phyloP scores from a whole-genome alignment of 352 stramenopile species.

The Phytopythium oedochilum region DNA sequence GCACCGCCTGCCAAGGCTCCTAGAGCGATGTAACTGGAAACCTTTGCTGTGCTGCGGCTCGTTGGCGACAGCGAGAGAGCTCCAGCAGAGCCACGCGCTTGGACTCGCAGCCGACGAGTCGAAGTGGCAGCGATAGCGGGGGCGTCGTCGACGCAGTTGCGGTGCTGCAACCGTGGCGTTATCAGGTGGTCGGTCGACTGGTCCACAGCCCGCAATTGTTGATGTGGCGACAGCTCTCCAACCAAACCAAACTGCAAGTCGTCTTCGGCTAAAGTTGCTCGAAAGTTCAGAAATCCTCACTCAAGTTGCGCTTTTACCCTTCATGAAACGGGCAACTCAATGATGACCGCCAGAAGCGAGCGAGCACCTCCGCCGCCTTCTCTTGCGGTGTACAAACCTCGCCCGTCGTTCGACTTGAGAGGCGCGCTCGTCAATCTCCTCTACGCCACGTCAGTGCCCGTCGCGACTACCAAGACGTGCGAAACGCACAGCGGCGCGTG shows the following conservation, averaged over 20 bases:
- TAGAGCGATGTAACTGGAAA: background rate
- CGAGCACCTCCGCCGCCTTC: too few relatives aligned
- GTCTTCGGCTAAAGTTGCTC: background rate
- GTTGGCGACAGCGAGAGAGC: background rate
- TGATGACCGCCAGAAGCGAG: too few relatives aligned
- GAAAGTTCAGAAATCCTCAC: background rate
- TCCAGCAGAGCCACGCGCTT: slow-evolving; percentile 1
- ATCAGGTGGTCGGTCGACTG: background rate
- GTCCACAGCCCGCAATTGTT: background rate
- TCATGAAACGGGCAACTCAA: too few relatives aligned
- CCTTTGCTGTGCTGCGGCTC: background rate
- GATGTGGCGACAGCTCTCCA: background rate
- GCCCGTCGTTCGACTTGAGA: too few relatives aligned
- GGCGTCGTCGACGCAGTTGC: too few relatives aligned
- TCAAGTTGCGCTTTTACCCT: background rate
- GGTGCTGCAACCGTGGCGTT: too few relatives aligned
- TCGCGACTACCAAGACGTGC: too few relatives aligned
- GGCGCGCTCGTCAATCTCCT: too few relatives aligned
- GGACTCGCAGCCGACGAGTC: background rate
- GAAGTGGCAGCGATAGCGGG: background rate
- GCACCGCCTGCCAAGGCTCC: too few relatives aligned
- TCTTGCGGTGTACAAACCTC: too few relatives aligned
- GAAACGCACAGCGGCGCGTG: too few relatives aligned
- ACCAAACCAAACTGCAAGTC: background rate
- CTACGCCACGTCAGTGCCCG: too few relatives aligned